Evolutionary conservation across 1,284 basidiomycete species (phyloP).

Genomic region (Puccinia triticina): DNA sequence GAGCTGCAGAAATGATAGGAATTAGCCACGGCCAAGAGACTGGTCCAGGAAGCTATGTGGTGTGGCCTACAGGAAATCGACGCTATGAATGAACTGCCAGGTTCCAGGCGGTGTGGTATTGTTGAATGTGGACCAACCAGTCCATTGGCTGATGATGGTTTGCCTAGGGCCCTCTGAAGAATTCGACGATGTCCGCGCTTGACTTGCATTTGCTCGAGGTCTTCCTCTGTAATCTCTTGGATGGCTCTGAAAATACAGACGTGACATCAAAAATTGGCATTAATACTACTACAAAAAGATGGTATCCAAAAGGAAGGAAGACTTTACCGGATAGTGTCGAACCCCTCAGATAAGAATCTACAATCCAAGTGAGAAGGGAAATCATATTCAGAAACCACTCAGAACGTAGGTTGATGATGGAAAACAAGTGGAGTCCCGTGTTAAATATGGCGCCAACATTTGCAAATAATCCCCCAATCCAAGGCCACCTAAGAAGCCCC

Average conservation of each 20-base stretch:
- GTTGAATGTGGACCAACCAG: background rate
- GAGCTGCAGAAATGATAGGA: background rate
- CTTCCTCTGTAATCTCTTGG: constrained; percentile 49
- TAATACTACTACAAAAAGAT: background rate
- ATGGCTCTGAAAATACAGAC: constrained; percentile 27
- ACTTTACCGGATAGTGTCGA: constrained; percentile 36
- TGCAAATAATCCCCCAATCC: constrained; percentile 37
- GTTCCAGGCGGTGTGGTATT: background rate
- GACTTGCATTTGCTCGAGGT: constrained; percentile 44
- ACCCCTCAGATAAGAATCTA: constrained; percentile 44
- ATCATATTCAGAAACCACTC: background rate
- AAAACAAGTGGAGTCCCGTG: background rate
- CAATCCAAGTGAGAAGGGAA: constrained; percentile 4
- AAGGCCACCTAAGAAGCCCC: constrained; percentile 26
- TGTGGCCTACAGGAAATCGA: constrained; percentile 5
- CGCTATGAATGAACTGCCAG: background rate
- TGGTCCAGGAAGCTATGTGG: background rate
- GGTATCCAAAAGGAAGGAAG: background rate
- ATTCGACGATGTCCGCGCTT: constrained; percentile 47
- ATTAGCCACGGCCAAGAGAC: background rate
- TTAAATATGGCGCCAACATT: constrained; percentile 18
- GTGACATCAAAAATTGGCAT: background rate
- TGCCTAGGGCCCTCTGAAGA: constrained; percentile 42
- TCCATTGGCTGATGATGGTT: background rate
- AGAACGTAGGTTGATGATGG: background rate